phyloP scores from a whole-genome alignment of 768 basidiomycete genomes.

The Termitomyces eurrhizus region DNA sequence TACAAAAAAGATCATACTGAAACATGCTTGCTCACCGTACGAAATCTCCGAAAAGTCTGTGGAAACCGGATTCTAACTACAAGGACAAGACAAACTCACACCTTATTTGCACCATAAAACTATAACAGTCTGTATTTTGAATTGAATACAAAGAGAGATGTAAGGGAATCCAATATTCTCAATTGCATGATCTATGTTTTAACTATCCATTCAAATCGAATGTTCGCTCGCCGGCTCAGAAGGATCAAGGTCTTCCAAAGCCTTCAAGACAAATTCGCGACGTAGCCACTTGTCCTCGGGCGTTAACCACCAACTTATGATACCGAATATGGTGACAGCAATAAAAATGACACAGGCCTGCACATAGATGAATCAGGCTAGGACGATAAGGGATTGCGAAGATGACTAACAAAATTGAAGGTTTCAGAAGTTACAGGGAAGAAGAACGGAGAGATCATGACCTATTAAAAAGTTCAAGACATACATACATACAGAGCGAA shows the following conservation, averaged over 20 bases:
- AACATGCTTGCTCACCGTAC: no score
- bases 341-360: conserved; percentile 80
- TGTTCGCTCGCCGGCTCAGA: not conserved
- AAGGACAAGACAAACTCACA: no score
- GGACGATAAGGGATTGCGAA: not conserved
- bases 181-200: not conserved
- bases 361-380: not conserved
- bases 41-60: no score
- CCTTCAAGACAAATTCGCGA: conserved; percentile 54
- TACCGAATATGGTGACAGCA: conserved; percentile 70
- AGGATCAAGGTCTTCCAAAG: conserved; percentile 31
- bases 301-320: conserved; percentile 74
- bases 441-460: conserved; percentile 82
- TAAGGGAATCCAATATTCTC: not conserved
- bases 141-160: not conserved
- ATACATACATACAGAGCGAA: not conserved
- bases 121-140: not conserved
- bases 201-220: not conserved
- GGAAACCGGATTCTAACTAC: no score
- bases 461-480: conserved; percentile 34
- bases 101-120: not conserved
- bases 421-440: conserved; percentile 75
- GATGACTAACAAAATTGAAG: conserved; percentile 80
- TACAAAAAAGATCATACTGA: no score
- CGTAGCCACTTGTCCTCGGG: conserved; percentile 81